Base-by-base conservation (phyloP, 192 early-diverging fungal genomes). In the Martensiomyces pterosporus region DNA sequence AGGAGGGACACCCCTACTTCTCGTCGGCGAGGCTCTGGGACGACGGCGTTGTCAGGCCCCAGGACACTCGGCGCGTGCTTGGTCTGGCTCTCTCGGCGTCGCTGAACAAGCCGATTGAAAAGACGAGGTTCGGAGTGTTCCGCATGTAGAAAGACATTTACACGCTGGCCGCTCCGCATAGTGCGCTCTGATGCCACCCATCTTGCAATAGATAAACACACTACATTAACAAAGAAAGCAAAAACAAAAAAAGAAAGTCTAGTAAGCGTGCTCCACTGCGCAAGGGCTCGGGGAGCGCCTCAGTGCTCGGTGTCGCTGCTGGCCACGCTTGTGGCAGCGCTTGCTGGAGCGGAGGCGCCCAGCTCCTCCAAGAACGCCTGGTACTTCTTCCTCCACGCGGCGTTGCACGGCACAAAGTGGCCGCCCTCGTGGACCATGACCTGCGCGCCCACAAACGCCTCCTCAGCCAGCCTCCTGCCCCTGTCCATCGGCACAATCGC, bases 1-100 rank as follows among this genome's bases (percentile, higher is more conserved):
- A 59, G 16, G 92, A 98, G 64, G 95, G 92, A 0, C 95, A 96
- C 66, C 95, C 95, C 23, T 98, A 94, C 79, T 94, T 86, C 65
- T 89, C 93, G 16, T 83, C 82, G 16, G 85, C 88, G 1, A 55
- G 93, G 23, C 74, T 96, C 45, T 93, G 92, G 92, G 93, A 96
- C 67, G 95, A 98, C 64, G 93, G 93, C 38, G 84, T 94, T 37
- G 93, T 98, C 51, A 82, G 90, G 34, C 95, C 95, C 9, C 57
- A 63, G 18, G 87, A 94, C 47, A 94, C 95, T 2, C 82, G 95
- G 23, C 80, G 82, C 21, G 87, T 93, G 2, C 80, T 98, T 43
- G 90, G 87, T 6, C 79, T 98, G 49, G 88, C 81, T 7, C 66
- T 98, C 37, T 85, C 85, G 42, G 89, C 88, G 22, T 57, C 88